Base-by-base conservation (phyloP, 306 rosid genomes). In the Canavalia ensiformis region DNA sequence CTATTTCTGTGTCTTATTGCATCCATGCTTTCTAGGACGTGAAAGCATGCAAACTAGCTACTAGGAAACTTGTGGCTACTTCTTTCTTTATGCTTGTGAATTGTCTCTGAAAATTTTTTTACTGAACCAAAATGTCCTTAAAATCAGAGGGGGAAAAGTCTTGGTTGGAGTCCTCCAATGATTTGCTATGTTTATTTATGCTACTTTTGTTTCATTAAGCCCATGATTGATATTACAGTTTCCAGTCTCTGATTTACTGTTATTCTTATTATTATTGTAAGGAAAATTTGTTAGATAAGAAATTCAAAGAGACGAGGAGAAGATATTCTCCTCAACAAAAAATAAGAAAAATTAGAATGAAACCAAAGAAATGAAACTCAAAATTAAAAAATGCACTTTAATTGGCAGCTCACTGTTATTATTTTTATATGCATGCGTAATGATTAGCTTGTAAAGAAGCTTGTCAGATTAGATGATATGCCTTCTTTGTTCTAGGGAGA, bases 181-280 rank as follows among this genome's bases (percentile, higher is more conserved):
- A 10, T 78, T 57, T 72, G 28, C 81, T 28, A 75, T 69, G 52
- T 46, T 69, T 63, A 9, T 70, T 55, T 63, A n/a, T 63, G 72
- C 51, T 62, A 68, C 60, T 5, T 45, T 68, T 72, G 47, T 68
- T 59, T 75, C 12, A n/a, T 44, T 25, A 52, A 74, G 67, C 62
- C 18, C 68, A 51, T 75, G 13, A 34, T 64, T 70, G 25, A 47
- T 49, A 52, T 54, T 74, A 51, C 8, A 0, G 42, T 50, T 69
- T 60, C 49, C 46, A 25, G 69, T 18, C 18, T 25, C 44, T 11
- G 49, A 12, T 57, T 37, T 35, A 29, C 49, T 69, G 55, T 45
- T 58, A 5, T 44, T 57, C 2, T 80, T 46, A 7, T 51, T 35
- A 9, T 12, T 75, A 7, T 13, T 6, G 18, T 51, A 35, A 35